Percentiles rank a stretch among this genome's conserved stretches.
phyloP scores from a whole-genome alignment of 2,329 filamentous ascomycete species.

The Blumeria graminis region DNA sequence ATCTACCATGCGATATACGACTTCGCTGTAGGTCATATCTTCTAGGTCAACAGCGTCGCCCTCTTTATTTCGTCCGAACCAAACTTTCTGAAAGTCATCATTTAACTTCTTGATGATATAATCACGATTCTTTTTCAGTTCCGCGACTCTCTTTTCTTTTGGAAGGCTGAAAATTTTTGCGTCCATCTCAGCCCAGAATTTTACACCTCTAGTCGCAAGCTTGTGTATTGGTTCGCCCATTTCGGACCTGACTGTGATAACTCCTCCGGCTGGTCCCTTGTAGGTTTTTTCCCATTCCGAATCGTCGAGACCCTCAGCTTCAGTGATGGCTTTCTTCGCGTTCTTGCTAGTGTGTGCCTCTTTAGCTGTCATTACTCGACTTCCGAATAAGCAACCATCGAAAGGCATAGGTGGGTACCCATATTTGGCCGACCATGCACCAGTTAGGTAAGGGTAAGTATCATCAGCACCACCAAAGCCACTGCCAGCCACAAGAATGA shows the following conservation, averaged over 20 bases:
- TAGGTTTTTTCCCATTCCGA: constrained; percentile 79
- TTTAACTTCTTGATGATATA: constrained; percentile 93
- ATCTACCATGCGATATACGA: constrained; percentile 67
- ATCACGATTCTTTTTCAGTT: constrained; percentile 67
- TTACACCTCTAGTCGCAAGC: constrained; percentile 82
- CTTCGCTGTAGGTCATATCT: constrained; percentile 86
- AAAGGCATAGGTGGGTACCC: constrained; percentile 87
- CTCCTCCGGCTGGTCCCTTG: constrained; percentile 70
- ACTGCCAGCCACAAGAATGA: constrained; percentile 73
- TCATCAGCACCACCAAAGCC: constrained; percentile 79
- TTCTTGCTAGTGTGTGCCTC: constrained; percentile 72
- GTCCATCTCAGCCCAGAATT: constrained; percentile 98
- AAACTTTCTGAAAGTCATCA: constrained; percentile 89
- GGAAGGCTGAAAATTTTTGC: constrained; percentile 92
- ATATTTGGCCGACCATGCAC: constrained; percentile 65
- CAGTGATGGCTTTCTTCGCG: constrained; percentile 75
- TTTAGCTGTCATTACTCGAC: constrained; percentile 85
- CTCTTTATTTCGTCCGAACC: constrained; percentile 70
- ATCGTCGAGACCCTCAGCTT: constrained; percentile 63
- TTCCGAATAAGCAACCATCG: constrained; percentile 75
- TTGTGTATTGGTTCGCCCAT: constrained; percentile 99
- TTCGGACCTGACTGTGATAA: constrained; percentile 91
- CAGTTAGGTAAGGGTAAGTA: constrained; percentile 79
- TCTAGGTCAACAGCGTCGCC: constrained; percentile 70
- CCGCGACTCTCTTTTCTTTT: constrained; percentile 67